Evolutionary conservation across 2,329 filamentous ascomycete genomes (phyloP).

Genomic region (Myriosclerotinia curreyana): DNA sequence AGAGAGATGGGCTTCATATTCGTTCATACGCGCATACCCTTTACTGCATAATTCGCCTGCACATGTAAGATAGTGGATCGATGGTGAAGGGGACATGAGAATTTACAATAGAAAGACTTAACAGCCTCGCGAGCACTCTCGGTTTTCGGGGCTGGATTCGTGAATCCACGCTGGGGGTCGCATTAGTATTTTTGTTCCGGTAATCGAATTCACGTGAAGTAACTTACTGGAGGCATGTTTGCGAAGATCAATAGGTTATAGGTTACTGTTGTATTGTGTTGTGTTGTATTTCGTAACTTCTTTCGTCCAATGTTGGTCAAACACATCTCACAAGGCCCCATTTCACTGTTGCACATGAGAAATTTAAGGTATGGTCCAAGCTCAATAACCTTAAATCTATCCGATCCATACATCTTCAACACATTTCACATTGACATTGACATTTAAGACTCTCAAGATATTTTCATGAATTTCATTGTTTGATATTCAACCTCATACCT

Average conservation of each 20-base stretch:
- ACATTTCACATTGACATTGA: slow-evolving; percentile 18
- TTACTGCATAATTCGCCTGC: slow-evolving; percentile 78
- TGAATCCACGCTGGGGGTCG: slow-evolving; percentile 44
- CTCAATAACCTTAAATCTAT: slow-evolving; percentile 26
- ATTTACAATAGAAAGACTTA: slow-evolving; percentile 71
- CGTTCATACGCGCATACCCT: slow-evolving; percentile 91
- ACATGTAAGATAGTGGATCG: slow-evolving; percentile 20
- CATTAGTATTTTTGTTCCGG: slow-evolving; percentile 6
- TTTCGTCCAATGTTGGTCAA: slow-evolving; percentile 8
- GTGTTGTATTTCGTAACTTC: background rate
- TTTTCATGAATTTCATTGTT: slow-evolving; percentile 14
- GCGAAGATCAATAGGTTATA: slow-evolving; percentile 11
- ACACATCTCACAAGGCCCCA: slow-evolving; percentile 3
- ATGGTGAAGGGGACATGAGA: background rate
- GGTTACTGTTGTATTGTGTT: slow-evolving; percentile 1
- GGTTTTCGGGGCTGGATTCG: slow-evolving; percentile 49
- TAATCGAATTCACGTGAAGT: background rate
- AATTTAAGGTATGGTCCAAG: slow-evolving; percentile 34
- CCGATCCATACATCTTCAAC: slow-evolving; percentile 26
- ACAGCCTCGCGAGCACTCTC: slow-evolving; percentile 70
- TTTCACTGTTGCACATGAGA: background rate
- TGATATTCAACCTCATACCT: background rate
- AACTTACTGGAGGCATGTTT: slow-evolving; percentile 56
- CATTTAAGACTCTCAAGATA: background rate
- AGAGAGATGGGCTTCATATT: slow-evolving; percentile 90